A percentile compares a stretch with the other conserved stretches of the same genome.
Evolutionary conservation across 768 basidiomycete genomes (phyloP).

Genomic region (Phlebiopsis gigantea): DNA sequence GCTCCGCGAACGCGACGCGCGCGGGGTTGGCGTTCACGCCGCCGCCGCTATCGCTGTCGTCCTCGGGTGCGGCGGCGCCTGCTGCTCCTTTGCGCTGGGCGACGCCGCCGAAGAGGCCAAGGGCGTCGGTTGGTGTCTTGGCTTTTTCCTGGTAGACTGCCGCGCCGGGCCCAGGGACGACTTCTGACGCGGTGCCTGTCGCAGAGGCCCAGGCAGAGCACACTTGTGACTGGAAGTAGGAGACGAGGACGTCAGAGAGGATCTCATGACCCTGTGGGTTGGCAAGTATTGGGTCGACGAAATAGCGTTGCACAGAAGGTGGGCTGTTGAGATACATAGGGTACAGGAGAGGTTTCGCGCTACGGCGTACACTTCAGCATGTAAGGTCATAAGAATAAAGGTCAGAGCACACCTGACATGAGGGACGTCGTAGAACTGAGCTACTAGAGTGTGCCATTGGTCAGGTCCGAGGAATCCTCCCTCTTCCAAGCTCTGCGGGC

Average conservation of each 20-base stretch:
- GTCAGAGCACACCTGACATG: constrained; percentile 57
- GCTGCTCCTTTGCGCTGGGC: constrained; percentile 73
- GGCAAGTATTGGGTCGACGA: constrained; percentile 78
- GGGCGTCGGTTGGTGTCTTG: constrained; percentile 39
- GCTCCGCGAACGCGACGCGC: constrained; percentile 13
- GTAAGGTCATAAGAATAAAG: neutral
- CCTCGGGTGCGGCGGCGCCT: constrained; percentile 32
- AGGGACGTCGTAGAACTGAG: constrained; percentile 96
- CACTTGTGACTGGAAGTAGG: constrained; percentile 87
- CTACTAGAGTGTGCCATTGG: constrained; percentile 82
- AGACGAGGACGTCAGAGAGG: constrained; percentile 84
- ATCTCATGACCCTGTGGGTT: constrained; percentile 77
- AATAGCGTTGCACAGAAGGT: constrained; percentile 61
- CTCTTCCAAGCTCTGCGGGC: constrained; percentile 72
- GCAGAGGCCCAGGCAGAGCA: constrained; percentile 81
- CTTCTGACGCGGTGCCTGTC: constrained; percentile 60
- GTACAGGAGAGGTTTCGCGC: constrained; percentile 78
- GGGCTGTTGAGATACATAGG: constrained; percentile 77
- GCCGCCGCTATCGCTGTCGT: constrained; percentile 13
- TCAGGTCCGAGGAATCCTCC: constrained; percentile 90
- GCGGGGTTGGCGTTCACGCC: constrained; percentile 14
- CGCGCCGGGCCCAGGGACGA: constrained; percentile 37
- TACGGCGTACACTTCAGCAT: too few relatives aligned
- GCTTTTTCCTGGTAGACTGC: constrained; percentile 30
- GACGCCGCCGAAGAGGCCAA: constrained; percentile 79